Conservation (phyloP, 2,329 filamentous ascomycete species). For the Colletotrichum lindemuthianum region DNA sequence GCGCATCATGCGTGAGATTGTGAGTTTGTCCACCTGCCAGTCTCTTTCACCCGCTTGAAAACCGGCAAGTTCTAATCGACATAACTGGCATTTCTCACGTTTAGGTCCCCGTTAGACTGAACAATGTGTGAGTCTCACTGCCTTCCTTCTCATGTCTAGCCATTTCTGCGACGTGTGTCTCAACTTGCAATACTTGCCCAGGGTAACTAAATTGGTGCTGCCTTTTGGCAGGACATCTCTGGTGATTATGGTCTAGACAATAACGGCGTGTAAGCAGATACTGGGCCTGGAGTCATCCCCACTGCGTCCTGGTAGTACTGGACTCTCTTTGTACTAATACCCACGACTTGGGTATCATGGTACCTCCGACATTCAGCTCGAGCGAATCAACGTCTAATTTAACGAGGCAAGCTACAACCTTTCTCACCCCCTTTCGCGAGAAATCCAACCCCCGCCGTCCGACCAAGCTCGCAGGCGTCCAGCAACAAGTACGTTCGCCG, state of each 20-base stretch:
- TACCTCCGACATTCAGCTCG: conserved; percentile 97
- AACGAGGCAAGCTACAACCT: conserved; percentile 72
- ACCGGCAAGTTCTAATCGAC: too few species aligned
- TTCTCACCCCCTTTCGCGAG: not conserved
- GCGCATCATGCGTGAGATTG: conserved; percentile 75
- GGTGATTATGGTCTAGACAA: conserved; percentile 97
- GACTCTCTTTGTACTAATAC: too few species aligned
- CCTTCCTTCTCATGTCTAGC: too few species aligned
- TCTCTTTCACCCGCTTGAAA: too few species aligned
- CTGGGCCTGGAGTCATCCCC: conserved; percentile 27
- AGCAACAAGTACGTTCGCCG: conserved; percentile 99
- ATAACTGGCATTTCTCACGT: too few species aligned
- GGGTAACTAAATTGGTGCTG: conserved; percentile 99
- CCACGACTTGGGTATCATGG: conserved; percentile 83
- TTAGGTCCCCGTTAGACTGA: conserved; percentile 99
- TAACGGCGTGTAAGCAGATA: conserved; percentile 83
- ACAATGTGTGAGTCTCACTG: conserved; percentile 86
- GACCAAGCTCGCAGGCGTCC: conserved; percentile 71
- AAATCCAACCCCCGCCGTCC: conserved; percentile 23
- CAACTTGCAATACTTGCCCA: conserved; percentile 58
- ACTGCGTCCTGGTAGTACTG: conserved; percentile 1
- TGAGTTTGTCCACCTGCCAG: conserved; percentile 54
- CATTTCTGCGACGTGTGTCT: conserved; percentile 18
- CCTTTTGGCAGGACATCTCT: conserved; percentile 95
- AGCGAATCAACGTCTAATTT: conserved; percentile 99